These are phyloP conservation scores for Nemania abortiva DNA, from an alignment of 2,329 filamentous ascomycete genomes.

Conservation along the genomic window DNA sequence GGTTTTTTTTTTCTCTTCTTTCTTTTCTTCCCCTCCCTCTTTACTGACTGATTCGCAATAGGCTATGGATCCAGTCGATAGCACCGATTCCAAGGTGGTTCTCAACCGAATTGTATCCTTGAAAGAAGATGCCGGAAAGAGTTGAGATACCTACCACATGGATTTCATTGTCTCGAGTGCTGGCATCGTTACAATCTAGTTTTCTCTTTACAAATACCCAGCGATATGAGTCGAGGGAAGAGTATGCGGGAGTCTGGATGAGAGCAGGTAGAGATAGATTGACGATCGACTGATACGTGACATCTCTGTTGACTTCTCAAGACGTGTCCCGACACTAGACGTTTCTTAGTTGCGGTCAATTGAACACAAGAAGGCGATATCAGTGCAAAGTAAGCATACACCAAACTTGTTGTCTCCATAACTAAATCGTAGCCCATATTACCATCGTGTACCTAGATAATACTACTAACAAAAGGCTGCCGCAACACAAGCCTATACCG, in stretches of 20 bases:
- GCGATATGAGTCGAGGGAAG: background rate
- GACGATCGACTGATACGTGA: background rate
- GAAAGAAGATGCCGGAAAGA: conserved; percentile 87
- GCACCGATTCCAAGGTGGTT: conserved; percentile 81
- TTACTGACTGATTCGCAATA: conserved; percentile 41
- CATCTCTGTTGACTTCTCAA: background rate
- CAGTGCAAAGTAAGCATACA: background rate
- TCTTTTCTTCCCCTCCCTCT: too few species aligned
- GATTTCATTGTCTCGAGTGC: background rate
- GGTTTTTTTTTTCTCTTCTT: too few species aligned
- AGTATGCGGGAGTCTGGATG: background rate
- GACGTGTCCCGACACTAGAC: background rate
- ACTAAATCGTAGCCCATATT: too few species aligned
- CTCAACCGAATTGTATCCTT: conserved; percentile 92
- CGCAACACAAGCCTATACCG: background rate
- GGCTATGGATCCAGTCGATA: conserved; percentile 79
- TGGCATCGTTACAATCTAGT: background rate
- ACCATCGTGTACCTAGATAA: background rate
- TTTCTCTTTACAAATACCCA: background rate
- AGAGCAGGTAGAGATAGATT: background rate
- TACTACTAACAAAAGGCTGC: background rate
- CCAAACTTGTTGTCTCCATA: too few species aligned
- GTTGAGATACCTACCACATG: conserved; percentile 35
- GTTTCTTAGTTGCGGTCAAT: background rate
- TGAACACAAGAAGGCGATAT: background rate